These are phyloP conservation scores for Musa balbisiana DNA, from an alignment of 202 grass and related monocot species.

Conservation along the genomic window DNA sequence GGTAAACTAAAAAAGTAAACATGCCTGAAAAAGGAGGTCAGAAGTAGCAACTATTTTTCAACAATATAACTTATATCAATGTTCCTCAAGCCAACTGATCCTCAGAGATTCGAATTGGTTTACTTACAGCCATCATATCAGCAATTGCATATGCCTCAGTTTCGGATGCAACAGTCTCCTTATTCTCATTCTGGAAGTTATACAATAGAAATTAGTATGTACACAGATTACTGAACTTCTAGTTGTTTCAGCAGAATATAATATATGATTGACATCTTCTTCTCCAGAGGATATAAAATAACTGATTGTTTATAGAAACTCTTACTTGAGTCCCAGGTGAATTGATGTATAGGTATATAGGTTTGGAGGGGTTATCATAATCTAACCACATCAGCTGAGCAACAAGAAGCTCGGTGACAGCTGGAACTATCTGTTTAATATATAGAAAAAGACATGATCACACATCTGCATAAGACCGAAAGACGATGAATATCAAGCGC, in stretches of 20 bases:
- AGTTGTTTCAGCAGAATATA: not conserved
- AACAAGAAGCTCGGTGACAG: conserved; percentile 74
- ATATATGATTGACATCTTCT: conserved; percentile 1
- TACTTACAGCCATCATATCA: conserved; percentile 76
- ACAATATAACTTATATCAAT: not conserved
- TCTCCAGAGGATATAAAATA: conserved; percentile 5
- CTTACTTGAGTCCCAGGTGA: conserved; percentile 63
- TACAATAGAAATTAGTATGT: not conserved
- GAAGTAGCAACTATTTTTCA: not conserved
- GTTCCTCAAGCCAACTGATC: not conserved
- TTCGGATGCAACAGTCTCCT: conserved; percentile 63
- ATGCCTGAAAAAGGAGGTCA: not conserved
- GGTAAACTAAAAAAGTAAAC: not conserved
- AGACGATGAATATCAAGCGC: not conserved
- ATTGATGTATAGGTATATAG: conserved; percentile 81
- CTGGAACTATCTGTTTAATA: conserved; percentile 58
- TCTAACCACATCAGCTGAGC: conserved; percentile 82
- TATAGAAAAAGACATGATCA: no score
- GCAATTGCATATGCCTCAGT: conserved; percentile 69
- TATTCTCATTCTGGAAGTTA: conserved; percentile 54
- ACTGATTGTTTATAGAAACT: not conserved
- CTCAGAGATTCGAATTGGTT: not conserved
- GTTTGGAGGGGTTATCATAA: conserved; percentile 64
- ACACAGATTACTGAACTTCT: not conserved
- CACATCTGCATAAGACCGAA: not conserved